A percentile compares a stretch with the other conserved stretches of the same genome.
These are phyloP conservation scores for Chionographis japonica DNA, from an alignment of 106 monocot genomes.

Conservation along the genomic window DNA sequence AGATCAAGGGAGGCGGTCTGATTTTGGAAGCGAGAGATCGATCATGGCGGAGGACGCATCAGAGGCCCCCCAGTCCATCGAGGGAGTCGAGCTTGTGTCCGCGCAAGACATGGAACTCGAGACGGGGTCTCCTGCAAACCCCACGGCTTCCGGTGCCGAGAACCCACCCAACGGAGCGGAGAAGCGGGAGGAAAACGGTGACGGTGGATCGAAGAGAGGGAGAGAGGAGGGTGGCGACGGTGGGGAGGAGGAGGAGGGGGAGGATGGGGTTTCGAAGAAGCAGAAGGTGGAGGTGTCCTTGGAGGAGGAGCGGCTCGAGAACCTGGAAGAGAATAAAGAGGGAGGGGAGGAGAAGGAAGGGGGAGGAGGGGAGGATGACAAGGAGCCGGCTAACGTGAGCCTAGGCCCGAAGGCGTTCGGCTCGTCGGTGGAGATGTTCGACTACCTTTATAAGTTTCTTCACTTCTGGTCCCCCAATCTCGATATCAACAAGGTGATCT, in stretches of 20 bases:
- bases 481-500: constrained; percentile 67
- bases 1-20: no score
- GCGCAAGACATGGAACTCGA: no score
- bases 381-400: constrained; percentile 10
- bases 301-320: constrained; percentile 14
- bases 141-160: no score
- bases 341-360: constrained; percentile 20
- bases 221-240: no score
- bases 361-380: constrained; percentile 11
- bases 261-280: not conserved
- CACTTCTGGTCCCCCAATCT: constrained; percentile 67
- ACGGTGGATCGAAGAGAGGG: no score
- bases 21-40: no score
- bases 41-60: no score
- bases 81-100: no score
- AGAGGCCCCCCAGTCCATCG: no score
- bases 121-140: no score
- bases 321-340: constrained; percentile 11
- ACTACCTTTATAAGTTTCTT: constrained; percentile 81
- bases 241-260: not conserved
- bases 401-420: constrained; percentile 67
- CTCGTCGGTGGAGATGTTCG: constrained; percentile 73
- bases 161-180: no score
- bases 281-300: not conserved
- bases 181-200: no score